Evolutionary conservation across 169 alveolate genomes (phyloP), one percentile per base, ranked within the genome.

Genomic region (Babesia caballi): DNA sequence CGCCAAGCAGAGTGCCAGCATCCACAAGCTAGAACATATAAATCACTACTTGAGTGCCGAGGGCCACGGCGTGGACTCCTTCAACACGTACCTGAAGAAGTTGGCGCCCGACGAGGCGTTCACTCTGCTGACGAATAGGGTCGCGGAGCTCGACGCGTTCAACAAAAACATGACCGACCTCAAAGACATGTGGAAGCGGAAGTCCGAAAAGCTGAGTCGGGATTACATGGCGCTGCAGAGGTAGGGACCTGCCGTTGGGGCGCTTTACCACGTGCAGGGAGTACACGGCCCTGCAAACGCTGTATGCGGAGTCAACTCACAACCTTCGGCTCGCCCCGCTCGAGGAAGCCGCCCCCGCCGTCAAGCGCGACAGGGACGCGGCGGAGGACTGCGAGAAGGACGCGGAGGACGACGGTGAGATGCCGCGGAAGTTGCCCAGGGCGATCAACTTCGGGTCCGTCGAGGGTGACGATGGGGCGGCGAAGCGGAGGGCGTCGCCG

Each of bases 91-190:
- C 38, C 67, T 50, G 21, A 35, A 69, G 27, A 33, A 25, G 4
- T 53, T 67, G 32, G 4, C 53, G 4, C 38, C 75, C n/a, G 40
- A 33, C 5, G 77, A 71, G 32, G 71, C 60, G 53, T 14, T 81
- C n/a, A 41, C 33, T 17, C 38, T 81, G 57, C 51, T 78, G 25
- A 68, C 30, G n/a, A 66, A 67, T 25, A 4, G 86, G 27, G 65
- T 78, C 3, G 49, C 46, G 3, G 84, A 70, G 15, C 73, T 70
- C 12, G 72, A 81, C 70, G 70, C 66, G 3, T 7, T 46, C 59
- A 67, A 41, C 33, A 70, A 53, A 42, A 71, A 38, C 7, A 61
- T 59, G 28, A 47, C 40, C 0, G 72, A 59, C 11, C 25, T 44
- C 38, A 47, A 60, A 23, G 83, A 71, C 44, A 33, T 25, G 28